Conservation (phyloP, 1,284 basidiomycete species). For the Trametes polyzona region DNA sequence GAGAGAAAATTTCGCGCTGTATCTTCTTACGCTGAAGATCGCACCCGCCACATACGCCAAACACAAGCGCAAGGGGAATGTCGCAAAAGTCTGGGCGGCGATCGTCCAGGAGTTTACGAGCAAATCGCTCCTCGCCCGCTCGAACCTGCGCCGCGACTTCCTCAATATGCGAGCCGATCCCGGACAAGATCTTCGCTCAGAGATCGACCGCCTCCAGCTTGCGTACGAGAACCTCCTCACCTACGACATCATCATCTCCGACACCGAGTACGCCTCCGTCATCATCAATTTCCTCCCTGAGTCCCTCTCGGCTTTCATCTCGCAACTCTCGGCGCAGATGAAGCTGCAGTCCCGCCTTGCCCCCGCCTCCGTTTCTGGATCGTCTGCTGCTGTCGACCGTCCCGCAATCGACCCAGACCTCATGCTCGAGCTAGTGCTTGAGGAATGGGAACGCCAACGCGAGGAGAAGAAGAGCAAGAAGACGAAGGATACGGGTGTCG, state of each 20-base stretch:
- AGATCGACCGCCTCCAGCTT: constrained; percentile 11
- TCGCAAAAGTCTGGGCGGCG: constrained; percentile 8
- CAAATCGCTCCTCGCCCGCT: no score
- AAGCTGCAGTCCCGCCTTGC: no score
- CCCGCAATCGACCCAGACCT: no score
- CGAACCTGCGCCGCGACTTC: constrained; percentile 8
- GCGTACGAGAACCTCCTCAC: constrained; percentile 12
- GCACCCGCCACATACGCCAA: constrained; percentile 9
- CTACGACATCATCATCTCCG: constrained; percentile 3
- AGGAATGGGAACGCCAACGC: no score
- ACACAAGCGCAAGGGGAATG: constrained; percentile 10
- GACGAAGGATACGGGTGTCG: constrained; percentile 6
- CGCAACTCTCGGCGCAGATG: no score
- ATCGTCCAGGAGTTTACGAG: constrained; percentile 11
- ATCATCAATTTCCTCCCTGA: constrained; percentile 13
- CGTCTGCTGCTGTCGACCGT: no score
- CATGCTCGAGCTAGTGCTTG: no score
- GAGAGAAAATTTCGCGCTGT: constrained; percentile 7
- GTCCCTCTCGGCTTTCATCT: no score
- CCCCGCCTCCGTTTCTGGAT: no score
- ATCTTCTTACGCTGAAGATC: constrained; percentile 14
- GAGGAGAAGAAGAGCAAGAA: not conserved
- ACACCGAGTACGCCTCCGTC: constrained; percentile 11
- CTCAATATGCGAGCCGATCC: constrained; percentile 9
- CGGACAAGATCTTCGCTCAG: constrained; percentile 2